Percentiles rank a stretch among this genome's conserved stretches.
These are phyloP conservation scores for Alternaria gaisen DNA, from an alignment of 2,329 filamentous ascomycete genomes.

Conservation along the genomic window DNA sequence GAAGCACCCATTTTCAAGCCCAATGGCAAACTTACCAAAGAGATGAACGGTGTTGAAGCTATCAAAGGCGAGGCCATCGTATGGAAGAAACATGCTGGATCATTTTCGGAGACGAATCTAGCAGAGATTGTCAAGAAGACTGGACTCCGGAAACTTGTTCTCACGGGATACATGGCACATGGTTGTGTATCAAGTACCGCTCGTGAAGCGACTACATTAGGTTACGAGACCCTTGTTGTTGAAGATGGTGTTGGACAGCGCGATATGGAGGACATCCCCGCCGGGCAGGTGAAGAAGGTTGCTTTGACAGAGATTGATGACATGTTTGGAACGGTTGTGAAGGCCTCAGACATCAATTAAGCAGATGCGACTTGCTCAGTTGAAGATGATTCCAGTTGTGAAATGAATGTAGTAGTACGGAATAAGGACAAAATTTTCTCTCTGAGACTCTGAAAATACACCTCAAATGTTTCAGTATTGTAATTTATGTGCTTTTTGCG, in stretches of 20 bases:
- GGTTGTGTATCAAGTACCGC: constrained; percentile 5
- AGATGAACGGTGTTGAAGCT: neutral
- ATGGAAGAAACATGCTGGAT: neutral
- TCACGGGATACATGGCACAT: neutral
- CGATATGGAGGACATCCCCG: neutral
- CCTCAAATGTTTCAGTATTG: neutral
- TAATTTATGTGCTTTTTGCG: neutral
- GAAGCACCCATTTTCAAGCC: neutral
- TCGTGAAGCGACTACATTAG: neutral
- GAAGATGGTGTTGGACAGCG: constrained; percentile 3
- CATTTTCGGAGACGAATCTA: neutral
- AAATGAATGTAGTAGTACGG: neutral
- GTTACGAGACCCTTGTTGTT: neutral
- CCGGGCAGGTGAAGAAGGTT: neutral
- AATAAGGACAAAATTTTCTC: neutral
- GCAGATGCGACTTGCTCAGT: too few relatives aligned
- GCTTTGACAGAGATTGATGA: constrained; percentile 1
- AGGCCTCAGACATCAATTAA: neutral
- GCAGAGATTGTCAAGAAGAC: neutral
- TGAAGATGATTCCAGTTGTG: too few relatives aligned
- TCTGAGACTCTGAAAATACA: neutral
- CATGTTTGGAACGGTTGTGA: neutral
- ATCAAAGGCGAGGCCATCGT: neutral
- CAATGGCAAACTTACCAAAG: neutral
- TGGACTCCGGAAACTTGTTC: neutral